Conservation (phyloP, 1,284 basidiomycete species). For the Tilletiopsis washingtonensis region DNA sequence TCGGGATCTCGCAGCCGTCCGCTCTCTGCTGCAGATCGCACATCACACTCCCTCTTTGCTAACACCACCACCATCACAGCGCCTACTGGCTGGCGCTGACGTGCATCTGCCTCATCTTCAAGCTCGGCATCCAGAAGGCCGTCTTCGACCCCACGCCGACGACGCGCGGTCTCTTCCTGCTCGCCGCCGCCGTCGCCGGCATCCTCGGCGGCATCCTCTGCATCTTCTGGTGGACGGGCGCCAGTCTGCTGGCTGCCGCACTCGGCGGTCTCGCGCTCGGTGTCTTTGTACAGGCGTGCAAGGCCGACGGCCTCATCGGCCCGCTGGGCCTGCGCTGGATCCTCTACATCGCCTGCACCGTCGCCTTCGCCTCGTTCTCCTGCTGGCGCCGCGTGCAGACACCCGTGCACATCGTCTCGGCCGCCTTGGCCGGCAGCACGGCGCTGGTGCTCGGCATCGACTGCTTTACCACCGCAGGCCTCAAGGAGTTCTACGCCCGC, state of each 20-base stretch:
- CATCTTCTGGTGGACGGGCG: conserved; percentile 25
- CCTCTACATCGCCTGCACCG: conserved; percentile 63
- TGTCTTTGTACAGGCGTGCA: conserved; percentile 78
- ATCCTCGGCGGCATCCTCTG: conserved; percentile 69
- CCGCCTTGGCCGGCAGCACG: conserved; percentile 82
- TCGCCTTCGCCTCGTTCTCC: conserved; percentile 16
- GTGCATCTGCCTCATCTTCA: conserved; percentile 83
- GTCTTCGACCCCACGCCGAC: conserved; percentile 69
- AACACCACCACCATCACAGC: conserved; percentile 11
- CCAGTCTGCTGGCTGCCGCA: conserved; percentile 16
- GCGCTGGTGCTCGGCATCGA: conserved; percentile 85
- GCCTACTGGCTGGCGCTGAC: too few species aligned
- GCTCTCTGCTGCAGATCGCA: conserved; percentile 1
- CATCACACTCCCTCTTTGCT: conserved; percentile 14
- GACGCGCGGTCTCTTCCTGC: conserved; percentile 78
- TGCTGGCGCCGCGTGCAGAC: conserved; percentile 27
- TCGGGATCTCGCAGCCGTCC: too few species aligned
- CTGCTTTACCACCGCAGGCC: conserved; percentile 70
- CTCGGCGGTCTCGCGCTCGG: conserved; percentile 82
- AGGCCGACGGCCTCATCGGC: conserved; percentile 69
- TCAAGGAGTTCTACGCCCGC: conserved; percentile 94
- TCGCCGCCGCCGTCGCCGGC: conserved; percentile 70
- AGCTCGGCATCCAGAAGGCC: conserved; percentile 74
- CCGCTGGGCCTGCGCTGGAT: conserved; percentile 75
- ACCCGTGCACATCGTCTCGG: conserved; percentile 54